Evolutionary conservation across 1,284 basidiomycete genomes (phyloP).

Genomic region (Moniliophthora roreri): DNA sequence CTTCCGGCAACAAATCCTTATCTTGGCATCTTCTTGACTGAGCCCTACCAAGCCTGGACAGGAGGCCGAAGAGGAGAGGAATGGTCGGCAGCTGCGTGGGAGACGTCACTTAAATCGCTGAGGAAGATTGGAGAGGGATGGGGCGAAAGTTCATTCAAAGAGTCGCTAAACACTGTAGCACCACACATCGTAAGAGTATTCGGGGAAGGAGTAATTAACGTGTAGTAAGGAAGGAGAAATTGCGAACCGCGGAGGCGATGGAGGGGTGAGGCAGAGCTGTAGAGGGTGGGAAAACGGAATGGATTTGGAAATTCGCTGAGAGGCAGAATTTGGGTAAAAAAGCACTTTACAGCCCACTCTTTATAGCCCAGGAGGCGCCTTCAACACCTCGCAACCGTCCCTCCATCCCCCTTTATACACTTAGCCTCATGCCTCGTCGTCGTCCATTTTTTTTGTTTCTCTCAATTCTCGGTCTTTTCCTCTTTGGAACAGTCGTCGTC

Average conservation of each 20-base stretch:
- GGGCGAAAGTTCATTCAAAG: constrained; percentile 48
- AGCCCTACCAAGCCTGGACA: constrained; percentile 36
- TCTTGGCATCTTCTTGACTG: constrained; percentile 49
- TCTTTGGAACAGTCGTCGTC: constrained; percentile 89
- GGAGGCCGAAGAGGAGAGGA: constrained; percentile 65
- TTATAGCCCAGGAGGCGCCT: not conserved
- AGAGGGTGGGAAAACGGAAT: not conserved
- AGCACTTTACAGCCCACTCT: not conserved
- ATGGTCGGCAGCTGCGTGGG: constrained; percentile 70
- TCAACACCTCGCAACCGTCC: not conserved
- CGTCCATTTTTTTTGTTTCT: constrained; percentile 66
- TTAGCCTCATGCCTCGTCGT: constrained; percentile 53
- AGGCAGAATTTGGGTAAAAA: no score
- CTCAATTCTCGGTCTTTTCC: constrained; percentile 79
- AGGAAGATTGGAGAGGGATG: constrained; percentile 48
- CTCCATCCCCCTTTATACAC: constrained; percentile 23
- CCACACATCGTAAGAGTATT: constrained; percentile 52
- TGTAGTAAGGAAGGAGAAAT: not conserved
- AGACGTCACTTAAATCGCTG: constrained; percentile 46
- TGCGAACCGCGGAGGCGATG: no score
- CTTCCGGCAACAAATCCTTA: constrained; percentile 38
- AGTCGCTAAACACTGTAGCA: constrained; percentile 47
- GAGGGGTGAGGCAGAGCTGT: not conserved
- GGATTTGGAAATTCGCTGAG: not conserved
- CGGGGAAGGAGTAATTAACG: constrained; percentile 15